A percentile compares a stretch with the other conserved stretches of the same genome.
phyloP scores from a whole-genome alignment of 345 rosid genomes.

The Citrus cavaleriei region DNA sequence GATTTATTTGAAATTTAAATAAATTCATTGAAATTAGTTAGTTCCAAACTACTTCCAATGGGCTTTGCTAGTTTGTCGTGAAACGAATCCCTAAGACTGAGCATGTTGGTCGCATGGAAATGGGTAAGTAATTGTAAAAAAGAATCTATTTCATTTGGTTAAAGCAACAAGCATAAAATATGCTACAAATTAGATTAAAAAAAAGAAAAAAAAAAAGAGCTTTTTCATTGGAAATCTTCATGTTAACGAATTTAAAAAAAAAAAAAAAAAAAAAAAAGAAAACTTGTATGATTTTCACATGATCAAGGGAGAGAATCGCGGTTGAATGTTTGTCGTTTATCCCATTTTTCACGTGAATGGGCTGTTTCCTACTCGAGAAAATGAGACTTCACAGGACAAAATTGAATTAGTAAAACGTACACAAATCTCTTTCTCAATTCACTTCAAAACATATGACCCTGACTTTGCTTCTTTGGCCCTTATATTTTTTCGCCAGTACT shows the following conservation, averaged over 20 bases:
- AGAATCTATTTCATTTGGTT: background rate
- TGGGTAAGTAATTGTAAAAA: background rate
- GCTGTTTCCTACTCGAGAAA: background rate
- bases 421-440: too few species aligned
- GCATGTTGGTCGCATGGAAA: slow-evolving; percentile 45
- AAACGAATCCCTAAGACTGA: slow-evolving; percentile 28
- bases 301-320: slow-evolving; percentile 21
- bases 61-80: background rate
- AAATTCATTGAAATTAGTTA: background rate
- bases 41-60: too few species aligned
- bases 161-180: background rate
- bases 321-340: slow-evolving; percentile 21
- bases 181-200: background rate
- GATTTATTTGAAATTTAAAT: background rate
- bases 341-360: background rate
- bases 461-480: too few species aligned
- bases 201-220: too few species aligned
- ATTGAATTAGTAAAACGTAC: too few species aligned
- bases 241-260: background rate
- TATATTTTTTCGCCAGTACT: too few species aligned
- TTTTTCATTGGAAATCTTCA: too few species aligned
- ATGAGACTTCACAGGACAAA: background rate
- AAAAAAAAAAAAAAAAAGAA: too few species aligned
- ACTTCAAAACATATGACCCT: too few species aligned
- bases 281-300: slow-evolving; percentile 1